Evolutionary conservation across 257 asterid genomes (phyloP).

Genomic region (Capsicum rhomboideum): DNA sequence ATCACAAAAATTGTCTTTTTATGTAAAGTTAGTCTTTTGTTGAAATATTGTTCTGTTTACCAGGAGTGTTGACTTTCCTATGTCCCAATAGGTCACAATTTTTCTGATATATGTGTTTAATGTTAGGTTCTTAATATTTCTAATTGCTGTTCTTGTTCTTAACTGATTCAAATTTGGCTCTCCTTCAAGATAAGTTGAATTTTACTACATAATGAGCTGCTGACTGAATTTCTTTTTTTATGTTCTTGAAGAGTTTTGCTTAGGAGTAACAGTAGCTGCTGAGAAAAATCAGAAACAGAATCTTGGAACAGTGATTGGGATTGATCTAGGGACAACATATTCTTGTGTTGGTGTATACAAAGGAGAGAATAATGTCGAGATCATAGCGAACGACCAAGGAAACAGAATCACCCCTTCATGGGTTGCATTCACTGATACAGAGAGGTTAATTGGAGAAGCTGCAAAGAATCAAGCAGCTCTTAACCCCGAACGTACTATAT

Average conservation of each 20-base stretch:
- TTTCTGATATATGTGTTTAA: not conserved
- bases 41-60: not conserved
- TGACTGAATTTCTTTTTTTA: not conserved
- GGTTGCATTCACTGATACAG: slow-evolving; percentile 9
- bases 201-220: not conserved
- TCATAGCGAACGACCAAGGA: slow-evolving; percentile 11
- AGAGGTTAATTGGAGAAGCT: slow-evolving; percentile 1
- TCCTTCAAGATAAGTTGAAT: not conserved
- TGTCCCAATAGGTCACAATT: not conserved
- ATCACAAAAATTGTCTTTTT: too few relatives aligned
- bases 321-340: slow-evolving; percentile 10
- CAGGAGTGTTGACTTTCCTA: not conserved
- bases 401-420: slow-evolving; percentile 11
- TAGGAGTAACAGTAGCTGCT: slow-evolving; percentile 1
- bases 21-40: not conserved
- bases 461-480: slow-evolving; percentile 3
- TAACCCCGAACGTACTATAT: not conserved
- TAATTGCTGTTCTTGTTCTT: not conserved
- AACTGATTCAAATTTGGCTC: not conserved
- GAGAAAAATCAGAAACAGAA: not conserved
- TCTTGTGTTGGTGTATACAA: slow-evolving; percentile 11
- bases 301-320: slow-evolving; percentile 6
- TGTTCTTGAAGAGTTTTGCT: not conserved
- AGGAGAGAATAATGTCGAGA: slow-evolving; percentile 3
- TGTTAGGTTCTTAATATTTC: not conserved